Evolutionary conservation across 1,284 basidiomycete species (phyloP), one percentile per base, ranked within the genome.

Genomic region (Apiotrichum sp.): DNA sequence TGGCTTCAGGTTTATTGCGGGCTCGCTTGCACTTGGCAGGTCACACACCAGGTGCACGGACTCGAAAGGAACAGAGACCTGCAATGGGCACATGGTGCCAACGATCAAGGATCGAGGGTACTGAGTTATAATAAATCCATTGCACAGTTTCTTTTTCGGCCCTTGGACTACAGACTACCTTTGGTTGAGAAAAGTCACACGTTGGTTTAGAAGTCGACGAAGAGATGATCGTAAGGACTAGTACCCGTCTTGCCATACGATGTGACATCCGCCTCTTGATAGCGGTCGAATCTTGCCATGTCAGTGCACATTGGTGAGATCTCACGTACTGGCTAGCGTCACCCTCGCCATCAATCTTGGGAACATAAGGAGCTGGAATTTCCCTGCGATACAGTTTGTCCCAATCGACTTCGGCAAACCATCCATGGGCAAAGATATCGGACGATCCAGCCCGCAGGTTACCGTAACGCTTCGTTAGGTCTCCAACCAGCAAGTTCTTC

Each of bases 401-500:
- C 95, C 95, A 98, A 65, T 95, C 89, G 22, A 98, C 95, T 75
- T 98, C 96, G 47, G 84, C 82, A 70, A 97, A 98, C 95, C 95
- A 98, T n/a, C 85, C 82, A 72, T 98, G 95, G 8, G 86, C 86
- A 68, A 98, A 97, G 58, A 98, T 93, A 73, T 98, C 95, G 34
- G 86, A 86, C 13, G 89, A 89, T n/a, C 93, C 95, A 61, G 90
- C 83, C 46, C 84, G 82, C 79, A 98, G 73, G 77, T 98, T 98
- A 6, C 96, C 95, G 71, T 87, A 96, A 14, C 95, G 86, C 72
- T 89, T 88, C 38, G 89, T 88, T 1, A 96, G 84, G 69, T 98
- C 92, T 42, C 84, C 81, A 55, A 95, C 91, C 78, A 98, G 86
- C 59, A 98, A 82, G 72, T 89, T 90, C 68, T 89, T 81, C 61